phyloP scores from a whole-genome alignment of 805 yeast species.

The Wickerhamomyces rabaulensis region DNA sequence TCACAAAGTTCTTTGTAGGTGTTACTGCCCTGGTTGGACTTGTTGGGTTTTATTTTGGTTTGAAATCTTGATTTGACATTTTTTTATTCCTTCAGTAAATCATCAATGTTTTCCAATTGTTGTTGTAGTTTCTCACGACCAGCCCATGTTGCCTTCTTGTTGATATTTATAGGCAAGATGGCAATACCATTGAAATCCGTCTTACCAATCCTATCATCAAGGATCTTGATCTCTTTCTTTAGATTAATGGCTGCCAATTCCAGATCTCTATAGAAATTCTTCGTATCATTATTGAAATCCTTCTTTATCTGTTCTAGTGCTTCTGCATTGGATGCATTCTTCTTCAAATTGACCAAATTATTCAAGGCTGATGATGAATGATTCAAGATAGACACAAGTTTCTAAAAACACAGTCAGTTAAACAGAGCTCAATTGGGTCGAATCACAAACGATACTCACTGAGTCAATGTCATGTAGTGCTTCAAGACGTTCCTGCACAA shows the following conservation, averaged over 20 bases:
- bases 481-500: slow-evolving; percentile 46
- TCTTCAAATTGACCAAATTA: slow-evolving; percentile 32
- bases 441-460: slow-evolving; percentile 16
- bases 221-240: slow-evolving; percentile 58
- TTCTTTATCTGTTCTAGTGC: slow-evolving; percentile 26
- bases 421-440: too few species aligned
- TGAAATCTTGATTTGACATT: neutral
- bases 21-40: slow-evolving; percentile 6
- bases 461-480: slow-evolving; percentile 47
- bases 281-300: slow-evolving; percentile 39
- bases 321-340: slow-evolving; percentile 16
- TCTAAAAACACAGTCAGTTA: slow-evolving; percentile 15
- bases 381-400: slow-evolving; percentile 46
- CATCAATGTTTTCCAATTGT: slow-evolving; percentile 34
- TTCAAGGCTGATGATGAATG: slow-evolving; percentile 42
- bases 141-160: slow-evolving; percentile 64
- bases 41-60: slow-evolving; percentile 15
- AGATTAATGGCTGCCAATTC: slow-evolving; percentile 55
- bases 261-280: slow-evolving; percentile 46
- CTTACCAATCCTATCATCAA: slow-evolving; percentile 56
- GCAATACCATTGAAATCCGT: slow-evolving; percentile 40
- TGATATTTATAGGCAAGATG: slow-evolving; percentile 63
- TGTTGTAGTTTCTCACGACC: slow-evolving; percentile 53
- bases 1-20: slow-evolving; percentile 10
- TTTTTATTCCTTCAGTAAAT: slow-evolving; percentile 14